Base-by-base conservation (phyloP, 805 yeast genomes). In the Schwanniomyces occidentalis region DNA sequence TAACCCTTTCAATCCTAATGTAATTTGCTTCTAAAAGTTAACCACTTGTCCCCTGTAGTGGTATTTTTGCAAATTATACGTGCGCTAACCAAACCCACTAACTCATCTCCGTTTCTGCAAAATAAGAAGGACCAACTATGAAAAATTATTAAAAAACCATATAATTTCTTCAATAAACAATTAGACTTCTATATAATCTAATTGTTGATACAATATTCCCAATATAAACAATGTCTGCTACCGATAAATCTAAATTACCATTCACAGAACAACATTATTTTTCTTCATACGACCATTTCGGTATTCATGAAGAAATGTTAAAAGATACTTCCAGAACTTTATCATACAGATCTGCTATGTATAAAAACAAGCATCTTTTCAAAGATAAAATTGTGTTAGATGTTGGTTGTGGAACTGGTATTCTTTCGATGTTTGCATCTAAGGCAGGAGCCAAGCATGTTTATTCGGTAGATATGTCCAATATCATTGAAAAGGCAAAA, bases 331-430 rank as follows among this genome's bases (percentile, higher is more conserved):
- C 88, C 17, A 81, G 99, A 62, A 93, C 99, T 6, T 67, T 89
- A 42, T 78, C 95, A 20, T 93, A 93, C 68, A 75, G 98, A 53
- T 83, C 85, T 44, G 96, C 97, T 35, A 93, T 93, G 61, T 79
- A 80, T 68, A 88, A 87, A 61, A 93, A 93, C 71, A 82, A 82
- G 52, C 85, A 83, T 48, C 66, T 88, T 35, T 91, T 93, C 73
- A 88, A 89, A 61, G 97, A 81, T 63, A 93, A 93, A 70, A 67
- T 91, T 42, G 99, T 93, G 6, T 71, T 93, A 38, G 99, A 93
- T 65, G 99, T 93, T 38, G 99, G 99, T 32, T 95, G 99, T 64
- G 99, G 99, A 49, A 93, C 99, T 14, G 99, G 99, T 49, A 89
- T 93, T 48, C 69, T 93, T 44, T 90, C 97, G 16, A 87, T 93